Evolutionary conservation across 1,284 basidiomycete genomes (phyloP).

Genomic region (Earliella scabrosa): DNA sequence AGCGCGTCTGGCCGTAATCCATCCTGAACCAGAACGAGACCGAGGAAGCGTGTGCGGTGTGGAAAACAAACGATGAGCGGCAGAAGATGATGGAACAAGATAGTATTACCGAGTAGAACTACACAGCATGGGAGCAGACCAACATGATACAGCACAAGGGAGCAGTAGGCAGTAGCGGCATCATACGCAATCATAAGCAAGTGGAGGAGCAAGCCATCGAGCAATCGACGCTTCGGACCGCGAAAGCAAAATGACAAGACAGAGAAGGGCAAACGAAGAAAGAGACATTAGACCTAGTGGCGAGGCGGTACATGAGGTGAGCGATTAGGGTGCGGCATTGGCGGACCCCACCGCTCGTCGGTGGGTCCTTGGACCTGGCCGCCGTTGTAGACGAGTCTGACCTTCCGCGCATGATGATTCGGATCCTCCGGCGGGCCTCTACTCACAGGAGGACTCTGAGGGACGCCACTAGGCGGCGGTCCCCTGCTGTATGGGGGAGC

Average conservation of each 20-base stretch:
- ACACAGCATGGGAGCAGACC: slow-evolving; percentile 24
- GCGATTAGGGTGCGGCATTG: slow-evolving; percentile 7
- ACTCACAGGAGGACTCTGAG: slow-evolving; percentile 20
- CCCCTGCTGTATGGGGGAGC: slow-evolving; percentile 10
- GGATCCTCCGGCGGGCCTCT: slow-evolving; percentile 13
- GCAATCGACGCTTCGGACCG: not conserved
- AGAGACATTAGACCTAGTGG: slow-evolving; percentile 1
- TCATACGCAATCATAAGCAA: slow-evolving; percentile 10
- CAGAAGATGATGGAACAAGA: slow-evolving; percentile 10
- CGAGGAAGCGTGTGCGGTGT: no score
- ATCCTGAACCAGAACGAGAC: not conserved
- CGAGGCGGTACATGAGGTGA: slow-evolving; percentile 21
- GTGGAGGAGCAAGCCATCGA: not conserved
- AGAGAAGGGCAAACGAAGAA: not conserved
- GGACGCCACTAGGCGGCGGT: slow-evolving; percentile 11
- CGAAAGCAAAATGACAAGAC: no score
- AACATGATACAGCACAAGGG: slow-evolving; percentile 23
- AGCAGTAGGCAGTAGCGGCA: not conserved
- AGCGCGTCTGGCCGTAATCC: not conserved
- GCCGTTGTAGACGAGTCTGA: slow-evolving; percentile 14
- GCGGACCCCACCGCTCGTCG: slow-evolving; percentile 15
- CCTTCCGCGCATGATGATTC: slow-evolving; percentile 11
- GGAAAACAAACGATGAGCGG: no score
- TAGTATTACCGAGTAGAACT: slow-evolving; percentile 18
- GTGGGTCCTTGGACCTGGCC: not conserved